Conservation (phyloP, 2,329 filamentous ascomycete genomes). For the Neocucurbitaria cava region DNA sequence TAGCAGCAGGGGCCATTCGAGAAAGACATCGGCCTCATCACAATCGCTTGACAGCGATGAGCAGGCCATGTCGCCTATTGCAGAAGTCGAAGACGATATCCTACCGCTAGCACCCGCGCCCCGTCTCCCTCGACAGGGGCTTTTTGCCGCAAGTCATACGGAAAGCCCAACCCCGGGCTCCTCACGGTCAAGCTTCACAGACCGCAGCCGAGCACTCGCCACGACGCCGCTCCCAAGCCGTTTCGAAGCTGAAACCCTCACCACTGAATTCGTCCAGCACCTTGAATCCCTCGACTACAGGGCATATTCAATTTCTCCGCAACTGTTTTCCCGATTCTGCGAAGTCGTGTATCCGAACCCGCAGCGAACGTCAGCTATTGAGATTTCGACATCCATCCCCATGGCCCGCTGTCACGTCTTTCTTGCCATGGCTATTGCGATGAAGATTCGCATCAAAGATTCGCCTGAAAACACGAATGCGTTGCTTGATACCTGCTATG, state of each 20-base stretch:
- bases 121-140: conserved; percentile 37
- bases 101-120: conserved; percentile 34
- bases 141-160: conserved; percentile 36
- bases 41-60: conserved; percentile 38
- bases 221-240: conserved; percentile 41
- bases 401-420: conserved; percentile 49
- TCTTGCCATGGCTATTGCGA: conserved; percentile 45
- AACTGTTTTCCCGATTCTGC: conserved; percentile 38
- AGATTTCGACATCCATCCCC: conserved; percentile 30
- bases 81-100: conserved; percentile 40
- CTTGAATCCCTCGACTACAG: conserved; percentile 34
- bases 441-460: conserved; percentile 44
- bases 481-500: conserved; percentile 45
- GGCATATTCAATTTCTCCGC: conserved; percentile 33
- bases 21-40: conserved; percentile 44
- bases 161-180: conserved; percentile 36
- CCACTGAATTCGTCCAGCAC: conserved; percentile 41
- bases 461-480: conserved; percentile 39
- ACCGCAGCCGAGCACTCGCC: conserved; percentile 41
- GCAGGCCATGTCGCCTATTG: conserved; percentile 34
- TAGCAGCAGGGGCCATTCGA: conserved; percentile 33
- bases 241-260: conserved; percentile 47
- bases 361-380: conserved; percentile 21
- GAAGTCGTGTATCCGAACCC: conserved; percentile 43
- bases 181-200: conserved; percentile 39